Conservation (phyloP, 2,329 filamentous ascomycete genomes). For the Exutisphaerella laricina region DNA sequence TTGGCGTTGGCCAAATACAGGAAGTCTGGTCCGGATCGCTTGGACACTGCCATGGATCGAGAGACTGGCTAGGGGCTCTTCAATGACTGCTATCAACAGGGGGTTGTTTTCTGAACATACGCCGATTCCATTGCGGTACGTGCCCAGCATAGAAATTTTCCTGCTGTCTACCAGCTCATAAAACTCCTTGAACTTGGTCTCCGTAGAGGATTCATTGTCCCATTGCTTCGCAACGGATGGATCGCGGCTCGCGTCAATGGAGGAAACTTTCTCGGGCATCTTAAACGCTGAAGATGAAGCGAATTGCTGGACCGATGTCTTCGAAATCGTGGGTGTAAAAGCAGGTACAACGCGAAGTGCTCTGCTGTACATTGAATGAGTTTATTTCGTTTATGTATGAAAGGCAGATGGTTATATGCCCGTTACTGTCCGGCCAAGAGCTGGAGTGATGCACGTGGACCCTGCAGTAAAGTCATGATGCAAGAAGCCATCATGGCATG, state of each 20-base stretch:
- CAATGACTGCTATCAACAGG: background rate
- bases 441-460: background rate
- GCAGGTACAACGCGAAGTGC: background rate
- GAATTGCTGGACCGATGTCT: constrained; percentile 9
- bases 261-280: constrained; percentile 42
- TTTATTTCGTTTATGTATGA: background rate
- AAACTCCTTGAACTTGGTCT: constrained; percentile 45
- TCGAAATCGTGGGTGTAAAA: background rate
- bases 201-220: constrained; percentile 40
- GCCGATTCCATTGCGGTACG: constrained; percentile 40
- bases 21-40: constrained; percentile 53
- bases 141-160: constrained; percentile 42
- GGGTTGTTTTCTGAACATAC: constrained; percentile 8
- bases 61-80: constrained; percentile 33
- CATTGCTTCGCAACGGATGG: constrained; percentile 47
- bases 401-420: background rate
- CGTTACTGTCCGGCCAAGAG: background rate
- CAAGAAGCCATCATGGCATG: constrained; percentile 2
- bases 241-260: constrained; percentile 42
- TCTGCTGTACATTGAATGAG: background rate
- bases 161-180: constrained; percentile 43
- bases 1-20: constrained; percentile 47
- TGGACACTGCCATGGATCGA: constrained; percentile 46
- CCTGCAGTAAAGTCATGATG: constrained; percentile 5
- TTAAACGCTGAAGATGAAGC: constrained; percentile 26